Base-by-base conservation (phyloP, 2,329 filamentous ascomycete species). In the Pseudofabraea citricarpa region DNA sequence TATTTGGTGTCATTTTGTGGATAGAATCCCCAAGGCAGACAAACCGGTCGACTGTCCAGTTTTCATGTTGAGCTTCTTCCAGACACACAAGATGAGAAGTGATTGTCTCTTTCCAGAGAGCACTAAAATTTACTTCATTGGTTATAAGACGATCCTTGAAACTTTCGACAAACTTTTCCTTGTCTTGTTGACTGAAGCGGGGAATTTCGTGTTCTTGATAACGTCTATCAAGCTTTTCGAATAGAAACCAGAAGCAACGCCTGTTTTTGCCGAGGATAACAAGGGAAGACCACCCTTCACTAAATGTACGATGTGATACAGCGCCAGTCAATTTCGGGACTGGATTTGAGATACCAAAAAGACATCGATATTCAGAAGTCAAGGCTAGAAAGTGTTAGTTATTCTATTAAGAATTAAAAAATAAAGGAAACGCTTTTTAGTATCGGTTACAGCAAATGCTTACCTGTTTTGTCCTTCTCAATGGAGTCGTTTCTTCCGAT, bases 11-110 rank as follows among this genome's bases (percentile, higher is more conserved):
- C 55, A 63, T 33, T 38, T 57, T 56, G 44, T 56, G 52, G 31
- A 55, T 51, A 10, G 47, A 44, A 43, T 56, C 55, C 10, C 54
- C 54, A 5, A 55, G 16, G 47, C 53, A 57, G 7, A 53, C 53
- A 16, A 55, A 36, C n/a, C 54, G 43, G 13, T 49, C 44, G 24
- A 35, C 53, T 5, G 44, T 46, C 56, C 54, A 58, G 29, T 41
- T 5, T n/a, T 56, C 43, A 41, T 55, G 44, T 40, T 45, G 31
- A 15, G 46, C 41, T 40, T 56, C 54, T 15, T 51, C 47, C 10
- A 51, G 39, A 6, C 49, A 13, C 16, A 43, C 43, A 16, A 56
- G 21, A 15, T 26, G 36, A 12, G 31, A 43, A 2, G 36, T 15
- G 6, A 39, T 50, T 22, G 31, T 42, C 6, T 19, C 40, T 9